Base-by-base conservation (phyloP, 1,139 yeast species). In the Pichia sp. region DNA sequence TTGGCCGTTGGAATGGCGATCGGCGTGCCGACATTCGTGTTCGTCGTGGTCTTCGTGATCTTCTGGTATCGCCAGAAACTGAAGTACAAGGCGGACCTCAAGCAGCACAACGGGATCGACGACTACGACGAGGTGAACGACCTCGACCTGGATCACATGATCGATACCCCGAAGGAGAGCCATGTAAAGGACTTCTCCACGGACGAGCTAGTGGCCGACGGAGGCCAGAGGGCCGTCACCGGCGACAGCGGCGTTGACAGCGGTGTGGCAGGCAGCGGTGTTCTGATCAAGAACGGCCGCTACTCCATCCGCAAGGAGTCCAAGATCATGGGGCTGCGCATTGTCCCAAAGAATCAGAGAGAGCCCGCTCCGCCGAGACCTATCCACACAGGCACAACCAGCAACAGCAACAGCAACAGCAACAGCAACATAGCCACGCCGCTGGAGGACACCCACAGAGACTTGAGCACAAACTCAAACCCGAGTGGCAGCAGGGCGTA, bases 1-100 rank as follows among this genome's bases (percentile, higher is more conserved):
- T 56, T 72, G n/a, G 78, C 80, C 2, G 81, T 77, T 1, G 80
- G 80, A 1, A 72, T 77, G 59, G 79, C 81, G 4, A 77, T 78
- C 5, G 81, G 80, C 34, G 68, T 78, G 30, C 81, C 82, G 1
- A 61, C 71, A 16, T 56, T 75, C 7, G 75, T 75, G 1, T 30
- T 74, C 1, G 32, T 70, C 0, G 65, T 73, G 2, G 71, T 74
- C 0, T 34, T 65, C 4, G 8, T 23, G 5, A 58, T 60, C 16
- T 71, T 75, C 54, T 74, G 75, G 73, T 53, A 62, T 30, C 68
- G 74, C 48, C 70, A 73, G 54, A 73, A 69, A 52, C 62, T 65
- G 56, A 67, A 71, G 48, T 66, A 71, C 45, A 69, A 67, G 51
- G 58, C 63, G 50, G 81, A 77, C 55, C 67, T 70, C 30, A 59